Base-by-base conservation (phyloP, 2,329 filamentous ascomycete species). In the Tolypocladium endophyticum region DNA sequence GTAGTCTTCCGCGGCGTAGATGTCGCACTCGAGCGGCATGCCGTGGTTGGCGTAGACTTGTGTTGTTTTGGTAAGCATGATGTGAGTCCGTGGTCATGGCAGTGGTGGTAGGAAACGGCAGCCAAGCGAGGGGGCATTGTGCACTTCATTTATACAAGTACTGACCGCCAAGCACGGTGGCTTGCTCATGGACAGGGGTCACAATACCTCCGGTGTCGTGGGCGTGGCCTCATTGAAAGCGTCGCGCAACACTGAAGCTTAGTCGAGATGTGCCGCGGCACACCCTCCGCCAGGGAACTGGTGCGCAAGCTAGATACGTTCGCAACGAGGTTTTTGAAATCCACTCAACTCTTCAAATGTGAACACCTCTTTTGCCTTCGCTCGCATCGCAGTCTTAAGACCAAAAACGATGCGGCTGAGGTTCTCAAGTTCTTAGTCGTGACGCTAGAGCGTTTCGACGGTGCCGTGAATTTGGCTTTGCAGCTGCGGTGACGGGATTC, bases 1-100 rank as follows among this genome's bases (percentile, higher is more conserved):
- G 33, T 67, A 68, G 61, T 66, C 64, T 6, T 57, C 56, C 18
- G 62, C 61, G 11, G 67, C 62, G 63, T 73, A 74, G 39, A 75
- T 62, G 64, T 73, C 72, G 63, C 72, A 74, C 57, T 73, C 64
- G 28, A 75, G 66, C 14, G 71, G 66, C 25, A 74, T 63, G 50
- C 62, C 64, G 58, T 73, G 72, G 30, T 63, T 62, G 57, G 70
- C 71, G 56, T 68, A 74, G 12, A 66, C 62, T 30, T 67, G 56
- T 0, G 68, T 73, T 0, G 63, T 62, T 58, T 69, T 69, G 8
- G 64, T 62, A 18, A 71, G 60, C 69, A 71, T 71, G 23, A 36
- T 53, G 1, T 2, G 28, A 33, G 18, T 33, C 28, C 20, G 4
- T 53, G 18, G 47, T n/a, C 2, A 28, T 12, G 28, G 28, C 3